phyloP scores from a whole-genome alignment of 768 basidiomycete genomes.

The Kwoniella mangroviensis region DNA sequence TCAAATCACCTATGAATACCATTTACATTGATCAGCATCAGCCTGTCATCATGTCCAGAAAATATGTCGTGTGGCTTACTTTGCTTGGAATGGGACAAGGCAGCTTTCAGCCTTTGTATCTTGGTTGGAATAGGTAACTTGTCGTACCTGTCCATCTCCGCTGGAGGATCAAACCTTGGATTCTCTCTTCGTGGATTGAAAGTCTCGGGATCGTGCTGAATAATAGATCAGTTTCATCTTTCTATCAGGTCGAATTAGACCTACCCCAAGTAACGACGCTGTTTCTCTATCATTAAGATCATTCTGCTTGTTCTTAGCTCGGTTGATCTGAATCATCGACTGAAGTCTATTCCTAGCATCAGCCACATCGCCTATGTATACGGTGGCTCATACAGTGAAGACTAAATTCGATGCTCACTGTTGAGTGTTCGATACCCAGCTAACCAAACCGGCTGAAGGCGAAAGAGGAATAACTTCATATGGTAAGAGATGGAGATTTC shows the following conservation, averaged over 20 bases:
- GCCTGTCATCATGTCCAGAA: background rate
- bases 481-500: slow-evolving; percentile 53
- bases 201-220: slow-evolving; percentile 43
- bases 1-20: slow-evolving; percentile 43
- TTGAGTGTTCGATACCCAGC: slow-evolving; percentile 55
- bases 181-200: slow-evolving; percentile 33
- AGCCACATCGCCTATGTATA: background rate
- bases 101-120: slow-evolving; percentile 45
- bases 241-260: slow-evolving; percentile 2
- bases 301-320: slow-evolving; percentile 46
- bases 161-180: slow-evolving; percentile 35
- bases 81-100: slow-evolving; percentile 51
- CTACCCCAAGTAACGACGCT: slow-evolving; percentile 53
- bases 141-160: slow-evolving; percentile 50
- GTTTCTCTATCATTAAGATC: slow-evolving; percentile 47
- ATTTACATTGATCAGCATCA: too few species aligned
- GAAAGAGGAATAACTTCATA: slow-evolving; percentile 54
- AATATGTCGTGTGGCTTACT: slow-evolving; percentile 25
- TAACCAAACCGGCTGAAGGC: slow-evolving; percentile 48
- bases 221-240: background rate
- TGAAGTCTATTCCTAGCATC: slow-evolving; percentile 35
- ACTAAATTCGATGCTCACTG: slow-evolving; percentile 33
- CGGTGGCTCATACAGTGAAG: background rate
- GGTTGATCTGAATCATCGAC: slow-evolving; percentile 46
- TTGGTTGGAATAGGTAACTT: slow-evolving; percentile 48